phyloP scores from a whole-genome alignment of 257 asterid genomes.

The Penstemon davidsonii region DNA sequence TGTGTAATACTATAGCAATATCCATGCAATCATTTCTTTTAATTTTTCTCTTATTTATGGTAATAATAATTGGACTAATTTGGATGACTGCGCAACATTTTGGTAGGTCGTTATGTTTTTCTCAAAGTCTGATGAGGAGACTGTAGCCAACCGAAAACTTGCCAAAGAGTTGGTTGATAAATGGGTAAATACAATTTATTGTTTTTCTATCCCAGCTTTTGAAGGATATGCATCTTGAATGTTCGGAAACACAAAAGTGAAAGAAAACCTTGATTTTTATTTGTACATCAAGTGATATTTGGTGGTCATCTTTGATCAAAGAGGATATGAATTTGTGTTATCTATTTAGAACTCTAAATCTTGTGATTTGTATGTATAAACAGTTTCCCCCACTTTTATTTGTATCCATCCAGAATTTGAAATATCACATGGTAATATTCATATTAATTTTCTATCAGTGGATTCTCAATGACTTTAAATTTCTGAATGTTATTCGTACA shows the following conservation, averaged over 20 bases:
- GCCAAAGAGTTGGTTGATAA: constrained; percentile 97
- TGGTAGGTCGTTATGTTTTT: constrained; percentile 92
- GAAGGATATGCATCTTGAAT: background rate
- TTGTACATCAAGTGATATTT: constrained; percentile 6
- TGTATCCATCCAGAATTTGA: too few species aligned
- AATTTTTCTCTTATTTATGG: background rate
- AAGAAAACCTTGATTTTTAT: constrained; percentile 2
- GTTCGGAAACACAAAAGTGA: too few species aligned
- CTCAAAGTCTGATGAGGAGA: constrained; percentile 93
- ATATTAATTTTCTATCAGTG: constrained; percentile 10
- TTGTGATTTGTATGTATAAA: too few species aligned
- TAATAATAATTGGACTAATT: constrained; percentile 16
- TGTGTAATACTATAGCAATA: constrained; percentile 2
- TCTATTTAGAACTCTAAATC: background rate
- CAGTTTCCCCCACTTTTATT: too few species aligned
- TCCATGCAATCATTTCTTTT: background rate
- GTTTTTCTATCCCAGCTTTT: background rate
- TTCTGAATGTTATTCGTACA: constrained; percentile 40
- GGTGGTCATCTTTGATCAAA: constrained; percentile 1
- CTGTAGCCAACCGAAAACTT: constrained; percentile 79
- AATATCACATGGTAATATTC: too few species aligned
- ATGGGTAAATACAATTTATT: constrained; percentile 59
- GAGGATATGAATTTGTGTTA: background rate
- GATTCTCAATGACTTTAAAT: background rate
- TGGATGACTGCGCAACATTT: constrained; percentile 19